Evolutionary conservation across 2,329 filamentous ascomycete genomes (phyloP).

Genomic region (Ambrosiella cleistominuta): DNA sequence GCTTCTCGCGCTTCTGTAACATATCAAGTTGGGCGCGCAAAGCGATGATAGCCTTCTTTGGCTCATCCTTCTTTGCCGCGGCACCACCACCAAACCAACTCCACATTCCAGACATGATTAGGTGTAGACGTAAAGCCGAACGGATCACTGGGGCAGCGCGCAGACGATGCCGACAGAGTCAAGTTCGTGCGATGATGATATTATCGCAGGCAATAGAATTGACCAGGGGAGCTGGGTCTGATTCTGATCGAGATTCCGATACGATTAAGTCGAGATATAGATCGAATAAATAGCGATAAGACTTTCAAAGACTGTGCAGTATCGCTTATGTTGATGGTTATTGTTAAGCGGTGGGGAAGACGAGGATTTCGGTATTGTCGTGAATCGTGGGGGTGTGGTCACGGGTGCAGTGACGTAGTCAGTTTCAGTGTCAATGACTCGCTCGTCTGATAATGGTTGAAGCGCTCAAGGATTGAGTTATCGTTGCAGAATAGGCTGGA

Average conservation of each 20-base stretch:
- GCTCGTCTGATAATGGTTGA: not conserved
- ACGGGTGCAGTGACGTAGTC: not conserved
- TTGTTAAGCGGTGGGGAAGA: not conserved
- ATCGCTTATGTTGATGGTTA: not conserved
- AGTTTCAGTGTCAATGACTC: not conserved
- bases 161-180: no score
- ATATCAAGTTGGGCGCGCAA: conserved; percentile 85
- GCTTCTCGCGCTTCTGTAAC: conserved; percentile 89
- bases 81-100: conserved; percentile 81
- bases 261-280: no score
- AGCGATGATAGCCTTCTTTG: conserved; percentile 89
- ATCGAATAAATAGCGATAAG: no score
- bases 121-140: no score
- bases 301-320: no score
- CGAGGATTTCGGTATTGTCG: not conserved
- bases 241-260: no score
- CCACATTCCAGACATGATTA: conserved; percentile 26
- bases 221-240: no score
- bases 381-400: not conserved
- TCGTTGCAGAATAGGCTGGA: not conserved
- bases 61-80: conserved; percentile 76
- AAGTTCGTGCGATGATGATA: no score
- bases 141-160: no score
- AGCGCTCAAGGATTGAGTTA: not conserved
- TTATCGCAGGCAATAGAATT: no score